These are phyloP conservation scores for Phascolomyces articulosus DNA, from an alignment of 371 early-diverging fungal species.

Conservation along the genomic window DNA sequence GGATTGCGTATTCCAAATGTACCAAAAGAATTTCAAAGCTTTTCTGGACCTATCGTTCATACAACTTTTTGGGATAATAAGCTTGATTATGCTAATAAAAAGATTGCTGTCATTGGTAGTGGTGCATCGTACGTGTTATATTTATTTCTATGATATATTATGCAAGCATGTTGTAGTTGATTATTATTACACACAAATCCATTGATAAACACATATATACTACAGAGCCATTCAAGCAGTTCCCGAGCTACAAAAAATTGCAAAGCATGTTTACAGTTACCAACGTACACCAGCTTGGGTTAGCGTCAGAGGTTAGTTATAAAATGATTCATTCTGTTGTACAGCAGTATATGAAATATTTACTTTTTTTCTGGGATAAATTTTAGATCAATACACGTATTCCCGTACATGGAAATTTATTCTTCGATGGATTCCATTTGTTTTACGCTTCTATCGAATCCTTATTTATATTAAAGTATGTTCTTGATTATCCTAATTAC, in stretches of 20 bases:
- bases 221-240: conserved; percentile 58
- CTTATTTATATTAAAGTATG: conserved; percentile 15
- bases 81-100: conserved; percentile 46
- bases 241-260: conserved; percentile 48
- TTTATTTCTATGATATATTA: not conserved
- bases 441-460: conserved; percentile 21
- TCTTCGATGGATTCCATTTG: conserved; percentile 20
- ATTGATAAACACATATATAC: no score
- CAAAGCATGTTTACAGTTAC: conserved; percentile 47
- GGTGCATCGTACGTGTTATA: conserved; percentile 49
- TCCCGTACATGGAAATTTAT: conserved; percentile 9
- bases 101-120: conserved; percentile 54
- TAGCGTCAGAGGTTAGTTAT: conserved; percentile 33
- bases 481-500: not conserved
- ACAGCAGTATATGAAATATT: no score
- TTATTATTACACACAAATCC: not conserved
- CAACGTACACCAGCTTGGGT: conserved; percentile 59
- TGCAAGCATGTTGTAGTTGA: not conserved
- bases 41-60: conserved; percentile 49
- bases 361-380: no score
- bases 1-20: conserved; percentile 47
- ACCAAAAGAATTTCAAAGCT: conserved; percentile 50
- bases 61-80: conserved; percentile 51
- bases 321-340: not conserved
- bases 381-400: conserved; percentile 13